Percentiles rank a stretch among this genome's conserved stretches.
phyloP scores from a whole-genome alignment of 2,329 filamentous ascomycete species.

The Aureobasidium pullulans region DNA sequence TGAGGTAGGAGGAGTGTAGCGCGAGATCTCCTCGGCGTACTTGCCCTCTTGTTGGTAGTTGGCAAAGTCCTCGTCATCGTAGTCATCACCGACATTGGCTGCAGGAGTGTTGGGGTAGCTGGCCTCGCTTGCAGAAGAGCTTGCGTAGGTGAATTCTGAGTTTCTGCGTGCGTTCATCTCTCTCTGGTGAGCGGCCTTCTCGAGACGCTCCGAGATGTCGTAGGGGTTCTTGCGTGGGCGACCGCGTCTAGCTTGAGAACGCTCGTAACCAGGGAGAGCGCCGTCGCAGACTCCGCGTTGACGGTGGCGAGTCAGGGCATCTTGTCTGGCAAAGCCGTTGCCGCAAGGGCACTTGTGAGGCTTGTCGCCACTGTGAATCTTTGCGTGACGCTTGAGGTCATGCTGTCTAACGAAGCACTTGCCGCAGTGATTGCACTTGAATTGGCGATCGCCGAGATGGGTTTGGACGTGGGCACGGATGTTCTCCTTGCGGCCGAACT shows the following conservation, averaged over 20 bases:
- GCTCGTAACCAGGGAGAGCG: conserved; percentile 67
- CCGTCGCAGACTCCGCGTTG: conserved; percentile 96
- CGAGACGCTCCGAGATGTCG: conserved; percentile 49
- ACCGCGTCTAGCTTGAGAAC: conserved; percentile 55
- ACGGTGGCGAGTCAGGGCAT: conserved; percentile 86
- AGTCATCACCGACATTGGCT: conserved; percentile 7
- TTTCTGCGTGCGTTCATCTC: conserved; percentile 26
- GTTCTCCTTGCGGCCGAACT: conserved; percentile 96
- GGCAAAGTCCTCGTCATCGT: conserved; percentile 11
- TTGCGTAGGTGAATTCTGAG: conserved; percentile 14
- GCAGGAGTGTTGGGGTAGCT: conserved; percentile 16
- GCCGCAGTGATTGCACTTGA: conserved; percentile 82
- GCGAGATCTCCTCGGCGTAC: not conserved
- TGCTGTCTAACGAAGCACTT: conserved; percentile 97
- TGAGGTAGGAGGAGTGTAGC: conserved; percentile 16
- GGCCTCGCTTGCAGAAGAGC: conserved; percentile 13
- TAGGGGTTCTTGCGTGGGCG: conserved; percentile 56
- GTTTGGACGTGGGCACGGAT: conserved; percentile 98
- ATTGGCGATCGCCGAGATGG: conserved; percentile 92
- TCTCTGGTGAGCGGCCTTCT: conserved; percentile 50
- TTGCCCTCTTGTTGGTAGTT: conserved; percentile 13
- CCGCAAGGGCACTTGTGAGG: conserved; percentile 92
- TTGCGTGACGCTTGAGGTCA: conserved; percentile 92
- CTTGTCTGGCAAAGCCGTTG: conserved; percentile 89
- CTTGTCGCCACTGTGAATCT: conserved; percentile 95